Evolutionary conservation across 2,329 filamentous ascomycete species (phyloP).

Genomic region (Metarhizium brunneum): DNA sequence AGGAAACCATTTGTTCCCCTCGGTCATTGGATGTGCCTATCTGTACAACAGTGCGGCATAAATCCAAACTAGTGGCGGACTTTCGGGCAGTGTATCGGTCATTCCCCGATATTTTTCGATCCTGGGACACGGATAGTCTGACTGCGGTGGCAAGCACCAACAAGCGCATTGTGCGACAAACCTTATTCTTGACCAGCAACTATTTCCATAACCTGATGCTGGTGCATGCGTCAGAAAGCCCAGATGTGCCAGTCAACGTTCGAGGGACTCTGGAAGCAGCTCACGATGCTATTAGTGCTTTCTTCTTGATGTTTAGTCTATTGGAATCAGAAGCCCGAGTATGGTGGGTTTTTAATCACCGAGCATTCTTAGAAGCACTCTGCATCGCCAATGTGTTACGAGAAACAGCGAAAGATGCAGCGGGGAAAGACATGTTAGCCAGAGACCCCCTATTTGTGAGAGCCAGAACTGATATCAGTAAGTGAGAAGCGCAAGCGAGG

Average conservation of each 20-base stretch:
- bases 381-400: conserved; percentile 55
- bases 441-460: conserved; percentile 52
- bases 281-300: conserved; percentile 63
- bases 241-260: conserved; percentile 55
- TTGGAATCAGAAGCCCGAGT: conserved; percentile 65
- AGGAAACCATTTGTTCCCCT: conserved; percentile 66
- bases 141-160: conserved; percentile 46
- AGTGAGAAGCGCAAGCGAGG: conserved; percentile 17
- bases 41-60: conserved; percentile 57
- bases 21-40: conserved; percentile 66
- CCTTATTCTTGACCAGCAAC: conserved; percentile 70
- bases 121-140: conserved; percentile 54
- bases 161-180: conserved; percentile 62
- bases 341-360: conserved; percentile 80
- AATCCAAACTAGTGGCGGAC: conserved; percentile 58
- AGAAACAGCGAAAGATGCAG: conserved; percentile 37
- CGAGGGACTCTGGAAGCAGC: conserved; percentile 65
- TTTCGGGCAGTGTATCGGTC: conserved; percentile 65
- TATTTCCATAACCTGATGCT: conserved; percentile 79
- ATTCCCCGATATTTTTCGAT: conserved; percentile 62
- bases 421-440: conserved; percentile 33
- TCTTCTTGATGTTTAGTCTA: conserved; percentile 62
- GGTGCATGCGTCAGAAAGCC: conserved; percentile 61
- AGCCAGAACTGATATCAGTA: conserved; percentile 52
- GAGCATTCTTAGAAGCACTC: conserved; percentile 67